Conservation (phyloP, 805 yeast genomes). For the Metschnikowia cerradonensis region DNA sequence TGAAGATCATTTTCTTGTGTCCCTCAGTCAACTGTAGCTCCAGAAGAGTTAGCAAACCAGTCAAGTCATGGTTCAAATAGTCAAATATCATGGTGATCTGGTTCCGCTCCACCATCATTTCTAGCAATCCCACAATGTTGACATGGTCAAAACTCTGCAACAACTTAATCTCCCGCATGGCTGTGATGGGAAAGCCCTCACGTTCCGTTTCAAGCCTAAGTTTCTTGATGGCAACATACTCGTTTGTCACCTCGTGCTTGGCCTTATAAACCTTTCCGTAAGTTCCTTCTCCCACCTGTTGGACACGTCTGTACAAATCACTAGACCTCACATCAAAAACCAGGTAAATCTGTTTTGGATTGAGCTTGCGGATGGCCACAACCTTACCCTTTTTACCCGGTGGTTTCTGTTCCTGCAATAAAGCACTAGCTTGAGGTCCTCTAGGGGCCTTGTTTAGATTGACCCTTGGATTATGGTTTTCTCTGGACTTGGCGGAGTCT, state of each 20-base stretch:
- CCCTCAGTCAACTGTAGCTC: constrained; percentile 57
- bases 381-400: not conserved
- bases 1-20: constrained; percentile 62
- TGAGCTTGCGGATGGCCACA: constrained; percentile 15
- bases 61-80: constrained; percentile 88
- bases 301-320: constrained; percentile 60
- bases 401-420: not conserved
- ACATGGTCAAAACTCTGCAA: constrained; percentile 79
- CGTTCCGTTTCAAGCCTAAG: constrained; percentile 80
- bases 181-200: constrained; percentile 96
- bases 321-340: constrained; percentile 24
- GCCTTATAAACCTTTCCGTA: constrained; percentile 96
- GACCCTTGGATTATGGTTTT: not conserved
- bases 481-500: not conserved
- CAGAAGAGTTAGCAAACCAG: constrained; percentile 81
- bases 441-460: not conserved
- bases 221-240: constrained; percentile 80
- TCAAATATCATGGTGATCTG: constrained; percentile 87
- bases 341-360: constrained; percentile 31
- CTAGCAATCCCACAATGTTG: constrained; percentile 76
- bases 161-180: constrained; percentile 84
- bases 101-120: constrained; percentile 80
- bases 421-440: not conserved
- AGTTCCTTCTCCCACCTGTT: constrained; percentile 98
- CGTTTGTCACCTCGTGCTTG: constrained; percentile 59